Evolutionary conservation across 371 early-diverging fungal species (phyloP), one percentile per base, ranked within the genome.

Genomic region (Mortierella sp.): DNA sequence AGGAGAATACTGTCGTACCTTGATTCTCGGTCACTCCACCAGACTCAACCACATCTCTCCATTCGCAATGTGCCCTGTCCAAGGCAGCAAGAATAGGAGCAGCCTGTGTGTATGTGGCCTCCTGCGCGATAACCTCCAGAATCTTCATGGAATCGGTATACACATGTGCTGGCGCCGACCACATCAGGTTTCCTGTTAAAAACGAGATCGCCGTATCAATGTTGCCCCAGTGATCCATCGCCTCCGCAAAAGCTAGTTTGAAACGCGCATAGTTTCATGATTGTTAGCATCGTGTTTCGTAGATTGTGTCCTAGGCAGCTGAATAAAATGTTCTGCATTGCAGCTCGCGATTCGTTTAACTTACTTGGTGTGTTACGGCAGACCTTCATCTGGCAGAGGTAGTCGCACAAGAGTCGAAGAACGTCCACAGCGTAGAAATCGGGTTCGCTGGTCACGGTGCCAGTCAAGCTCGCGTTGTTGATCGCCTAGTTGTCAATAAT

Each of bases 171-270:
- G 82, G 82, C 0, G 82, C 70, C 19, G 79, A 57, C 82, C 82
- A 86, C 86, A 81, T 82, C 64, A 86, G 69, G 55, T 86, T 86
- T 26, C 80, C 80, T 26, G 72, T 71, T 50, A 86, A 53, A 11
- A 86, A 14, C 19, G 69, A 37, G 53, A 86, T 79, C 24, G 77
- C 79, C 13, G 64, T 71, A n/a, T 75, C 67, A 53, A 86, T 82
- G 57, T 86, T 86, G 55, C 77, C 72, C 86, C 86, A 86, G 44
- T 86, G 86, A 70, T 86, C 86, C 57, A 86, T 82, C 5, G 86
- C 82, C 44, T 82, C 80, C 1, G 82, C 86, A 34, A 82, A 79
- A 43, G 40, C 86, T 86, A 80, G 0, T 50, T 0, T 37, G 67
- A 40, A 19, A 67, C 31, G 10, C 43, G 34, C 34, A 67, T 10